Percentiles rank a stretch among this genome's conserved stretches.
Evolutionary conservation across 179 eudicot genomes (phyloP).

Genomic region (Beta lomatogona): DNA sequence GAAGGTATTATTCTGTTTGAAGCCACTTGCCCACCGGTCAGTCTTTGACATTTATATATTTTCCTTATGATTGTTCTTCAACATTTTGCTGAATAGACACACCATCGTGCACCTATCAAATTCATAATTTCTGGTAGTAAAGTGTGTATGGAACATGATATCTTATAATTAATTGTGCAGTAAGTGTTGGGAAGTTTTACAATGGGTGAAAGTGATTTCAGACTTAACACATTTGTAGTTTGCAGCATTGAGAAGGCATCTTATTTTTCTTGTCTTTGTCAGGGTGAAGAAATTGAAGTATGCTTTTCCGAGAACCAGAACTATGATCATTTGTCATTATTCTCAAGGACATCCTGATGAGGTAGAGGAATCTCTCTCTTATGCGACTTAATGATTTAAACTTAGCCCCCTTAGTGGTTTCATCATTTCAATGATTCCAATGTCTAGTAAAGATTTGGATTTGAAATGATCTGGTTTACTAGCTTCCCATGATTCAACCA

Average conservation of each 20-base stretch:
- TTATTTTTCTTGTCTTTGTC: background rate
- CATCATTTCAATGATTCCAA: background rate
- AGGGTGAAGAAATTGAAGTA: slow-evolving; percentile 3
- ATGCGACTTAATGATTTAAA: background rate
- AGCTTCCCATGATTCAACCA: too few relatives aligned
- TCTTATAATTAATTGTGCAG: background rate
- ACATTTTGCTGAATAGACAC: background rate
- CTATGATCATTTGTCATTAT: background rate
- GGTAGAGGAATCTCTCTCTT: slow-evolving; percentile 8
- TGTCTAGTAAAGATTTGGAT: background rate
- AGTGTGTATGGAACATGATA: background rate
- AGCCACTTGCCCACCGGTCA: background rate
- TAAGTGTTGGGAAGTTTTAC: background rate
- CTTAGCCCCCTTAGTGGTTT: background rate
- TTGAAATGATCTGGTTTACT: background rate
- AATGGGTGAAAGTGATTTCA: background rate
- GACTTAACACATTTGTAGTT: background rate
- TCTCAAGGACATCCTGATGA: background rate
- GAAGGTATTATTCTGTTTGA: background rate
- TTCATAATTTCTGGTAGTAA: background rate
- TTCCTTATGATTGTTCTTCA: background rate
- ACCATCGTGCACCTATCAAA: background rate
- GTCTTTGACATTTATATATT: background rate
- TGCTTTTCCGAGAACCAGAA: background rate
- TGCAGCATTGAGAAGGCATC: slow-evolving; percentile 7